These are phyloP conservation scores for Trametes cinnabarina DNA, from an alignment of 768 basidiomycete species.

Conservation along the genomic window DNA sequence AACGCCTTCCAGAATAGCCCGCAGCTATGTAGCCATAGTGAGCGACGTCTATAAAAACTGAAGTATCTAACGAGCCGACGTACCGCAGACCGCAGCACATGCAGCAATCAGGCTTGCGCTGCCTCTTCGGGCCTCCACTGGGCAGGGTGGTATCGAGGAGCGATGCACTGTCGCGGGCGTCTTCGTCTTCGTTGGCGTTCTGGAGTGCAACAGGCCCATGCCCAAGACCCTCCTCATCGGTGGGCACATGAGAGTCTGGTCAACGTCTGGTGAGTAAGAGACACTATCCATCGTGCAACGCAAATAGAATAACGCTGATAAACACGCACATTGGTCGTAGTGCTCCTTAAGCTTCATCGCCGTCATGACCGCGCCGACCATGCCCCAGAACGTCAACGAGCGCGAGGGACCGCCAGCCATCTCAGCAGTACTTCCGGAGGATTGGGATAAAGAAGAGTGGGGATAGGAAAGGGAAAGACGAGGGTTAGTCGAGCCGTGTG, in stretches of 20 bases:
- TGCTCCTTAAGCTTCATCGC: conserved; percentile 48
- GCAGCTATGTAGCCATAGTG: conserved; percentile 36
- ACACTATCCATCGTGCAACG: not conserved
- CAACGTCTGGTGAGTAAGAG: not conserved
- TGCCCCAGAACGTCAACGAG: conserved; percentile 37
- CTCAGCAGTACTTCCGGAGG: not conserved
- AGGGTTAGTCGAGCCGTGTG: not conserved
- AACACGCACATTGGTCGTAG: conserved; percentile 44
- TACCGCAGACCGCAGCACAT: conserved; percentile 52
- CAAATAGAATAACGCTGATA: not conserved
- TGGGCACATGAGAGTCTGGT: conserved; percentile 43
- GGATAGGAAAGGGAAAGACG: conserved; percentile 6
- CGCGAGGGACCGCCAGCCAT: conserved; percentile 10
- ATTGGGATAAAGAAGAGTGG: not conserved
- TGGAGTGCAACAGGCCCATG: conserved; percentile 26
- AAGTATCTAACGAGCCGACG: conserved; percentile 22
- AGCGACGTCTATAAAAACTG: not conserved
- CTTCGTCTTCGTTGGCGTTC: conserved; percentile 24
- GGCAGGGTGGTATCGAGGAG: conserved; percentile 28
- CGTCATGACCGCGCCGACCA: conserved; percentile 44
- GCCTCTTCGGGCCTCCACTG: conserved; percentile 30
- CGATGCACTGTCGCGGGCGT: conserved; percentile 17
- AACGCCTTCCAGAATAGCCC: conserved; percentile 54
- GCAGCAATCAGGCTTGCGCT: conserved; percentile 41
- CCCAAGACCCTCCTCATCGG: conserved; percentile 37